Evolutionary conservation across 2,329 filamentous ascomycete species (phyloP).

Genomic region (Sporothrix protearum): DNA sequence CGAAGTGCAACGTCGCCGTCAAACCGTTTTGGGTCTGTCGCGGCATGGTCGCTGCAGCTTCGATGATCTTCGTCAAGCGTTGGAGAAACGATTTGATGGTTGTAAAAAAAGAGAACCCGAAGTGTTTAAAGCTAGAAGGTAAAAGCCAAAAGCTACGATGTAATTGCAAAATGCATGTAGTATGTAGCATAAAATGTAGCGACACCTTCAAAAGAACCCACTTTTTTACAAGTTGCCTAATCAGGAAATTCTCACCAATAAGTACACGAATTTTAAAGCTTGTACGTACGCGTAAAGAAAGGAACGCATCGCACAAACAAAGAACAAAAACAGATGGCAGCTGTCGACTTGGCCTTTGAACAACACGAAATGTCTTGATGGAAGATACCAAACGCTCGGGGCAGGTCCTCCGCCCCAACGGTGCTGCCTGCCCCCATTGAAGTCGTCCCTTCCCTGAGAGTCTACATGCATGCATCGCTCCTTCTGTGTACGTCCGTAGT

Average conservation of each 20-base stretch:
- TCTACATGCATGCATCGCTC: background rate
- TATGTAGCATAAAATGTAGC: too few species aligned
- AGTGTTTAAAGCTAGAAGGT: too few species aligned
- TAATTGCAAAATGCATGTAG: too few species aligned
- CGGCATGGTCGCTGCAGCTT: background rate
- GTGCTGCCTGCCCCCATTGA: background rate
- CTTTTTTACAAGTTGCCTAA: conserved; percentile 10
- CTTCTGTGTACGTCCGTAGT: conserved; percentile 10
- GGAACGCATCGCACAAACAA: background rate
- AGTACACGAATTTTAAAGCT: background rate
- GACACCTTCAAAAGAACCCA: background rate
- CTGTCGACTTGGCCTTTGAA: too few species aligned
- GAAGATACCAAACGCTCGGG: background rate
- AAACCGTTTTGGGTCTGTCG: background rate
- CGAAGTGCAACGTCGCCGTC: background rate
- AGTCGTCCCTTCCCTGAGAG: background rate
- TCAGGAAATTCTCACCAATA: background rate
- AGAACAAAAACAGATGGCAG: background rate
- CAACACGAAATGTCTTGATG: background rate
- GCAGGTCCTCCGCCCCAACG: background rate
- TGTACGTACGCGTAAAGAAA: background rate
- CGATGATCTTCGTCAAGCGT: background rate
- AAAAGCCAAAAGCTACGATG: too few species aligned
- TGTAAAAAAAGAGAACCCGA: background rate
- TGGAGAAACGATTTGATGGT: background rate